Evolutionary conservation across 2,329 filamentous ascomycete species (phyloP), one percentile per base, ranked within the genome.

Genomic region (Colletotrichum tropicale): DNA sequence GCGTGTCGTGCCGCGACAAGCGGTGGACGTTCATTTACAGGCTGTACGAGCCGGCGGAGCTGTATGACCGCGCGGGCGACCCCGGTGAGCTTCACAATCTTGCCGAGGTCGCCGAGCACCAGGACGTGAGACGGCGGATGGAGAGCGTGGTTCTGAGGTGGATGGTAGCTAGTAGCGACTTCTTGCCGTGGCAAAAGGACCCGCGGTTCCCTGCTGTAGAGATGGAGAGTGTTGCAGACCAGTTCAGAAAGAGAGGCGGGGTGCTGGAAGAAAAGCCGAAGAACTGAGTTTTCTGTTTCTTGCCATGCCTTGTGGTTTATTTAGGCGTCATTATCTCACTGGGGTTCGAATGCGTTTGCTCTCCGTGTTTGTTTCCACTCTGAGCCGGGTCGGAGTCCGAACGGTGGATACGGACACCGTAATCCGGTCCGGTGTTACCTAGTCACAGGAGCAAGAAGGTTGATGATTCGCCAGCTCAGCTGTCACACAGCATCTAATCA

Each of bases 1-100:
- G 85, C 1, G 83, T 88, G 1, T 80, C 82, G 4, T 76, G 86
- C 4, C 80, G 85, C 0, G 80, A 84, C 43, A 77, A 83, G 66
- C 78, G 82, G 1, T 88, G 84, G 83, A 86, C 85, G 0, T 88
- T 83, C 56, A 79, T 89, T 0, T 89, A 88, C 66, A 81, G 86
- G 1, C 76, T 88, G 3, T 88, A 88, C 68, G 87, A 89, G 75
- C 82, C 85, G 0, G 78, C 82, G 0, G 87, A 89, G 82, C 78
- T 89, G 16, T 88, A 89, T 70, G 78, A 84, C 70, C 83, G 85
- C 1, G 61, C 76, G 0, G 71, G 81, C 2, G 87, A 88, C 64
- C 82, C 83, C 0, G 79, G 83, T 8, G 86, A 87, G 80, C 71
- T 84, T 58, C 82, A 85, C 43, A 87, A 87, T 18, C 71, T 87